Base-by-base conservation (phyloP, 2,329 filamentous ascomycete species). In the Pseudocercospora pini-densiflorae region DNA sequence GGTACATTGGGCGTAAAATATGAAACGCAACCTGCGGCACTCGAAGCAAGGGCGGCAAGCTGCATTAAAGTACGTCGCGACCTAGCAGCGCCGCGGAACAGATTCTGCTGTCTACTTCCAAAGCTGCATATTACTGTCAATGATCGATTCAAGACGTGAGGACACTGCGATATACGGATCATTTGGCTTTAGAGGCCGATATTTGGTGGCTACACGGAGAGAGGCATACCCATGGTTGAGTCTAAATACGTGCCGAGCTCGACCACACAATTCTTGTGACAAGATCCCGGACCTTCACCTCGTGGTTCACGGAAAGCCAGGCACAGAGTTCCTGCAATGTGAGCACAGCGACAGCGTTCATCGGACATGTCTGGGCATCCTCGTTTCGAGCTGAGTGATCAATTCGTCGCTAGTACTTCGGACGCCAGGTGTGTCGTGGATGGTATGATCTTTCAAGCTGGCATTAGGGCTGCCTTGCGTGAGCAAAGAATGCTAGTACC, bases 11-110 rank as follows among this genome's bases (percentile, higher is more conserved):
- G 51, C 51, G 21, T 51, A 23, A 16, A 55, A 55, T 33, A 27
- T 55, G 51, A 55, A 55, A 55, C 51, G 27, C 51, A 55, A 31
- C 51, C 51, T 55, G 23, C 23, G 27, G 51, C 51, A n/a, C 51
- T n/a, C 19, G 51, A 55, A 29, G 51, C 51, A 55, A 55, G 51
- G 51, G 51, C 51, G 51, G 51, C 23, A 29, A 29, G 24, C 23
- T 55, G 51, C 51, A 55, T 55, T 19, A 10, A 19, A 33, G 49
- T 8, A 12, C 19, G 31, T 49, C 45, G 23, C 45, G 45, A 54
- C 49, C 23, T 24, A 29, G 7, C 21, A 24, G 14, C 21, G 49
- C 49, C 21, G 21, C 23, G 27, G 16, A n/a, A n/a, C 12, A 55
- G 24, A 23, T 23, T 27, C 9, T 24, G 21, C 51, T 31, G 21